Evolutionary conservation across 257 asterid species (phyloP), one percentile per base, ranked within the genome.

Genomic region (Ilex aquifolium): DNA sequence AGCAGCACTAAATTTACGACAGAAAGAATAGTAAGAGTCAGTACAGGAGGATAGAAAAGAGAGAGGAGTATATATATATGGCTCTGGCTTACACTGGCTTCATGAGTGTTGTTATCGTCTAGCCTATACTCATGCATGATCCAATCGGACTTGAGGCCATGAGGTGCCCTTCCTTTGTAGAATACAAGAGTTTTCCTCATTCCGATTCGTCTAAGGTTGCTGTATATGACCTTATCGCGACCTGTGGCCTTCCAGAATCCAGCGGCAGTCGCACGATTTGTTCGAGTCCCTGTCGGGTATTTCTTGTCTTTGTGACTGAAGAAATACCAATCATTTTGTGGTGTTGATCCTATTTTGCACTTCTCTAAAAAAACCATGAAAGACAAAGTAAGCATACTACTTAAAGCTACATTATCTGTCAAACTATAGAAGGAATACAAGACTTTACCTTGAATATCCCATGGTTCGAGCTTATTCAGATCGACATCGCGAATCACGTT

Each of bases 241-340:
- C 77, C 77, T 6, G 73, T 66, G 16, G 77, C 77, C 68, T 72
- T 72, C 77, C 77, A 72, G 40, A 72, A 72, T 0, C 77, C 77
- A 0, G 69, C 77, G 2, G 65, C 56, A 5, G 77, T 72, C 10
- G 77, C 77, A 9, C 77, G 58, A 60, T 72, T 72, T 0, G 73
- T 72, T 5, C 77, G 51, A 7, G 72, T 72, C 53, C 69, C 69
- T 7, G 69, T 42, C 7, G 69, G 69, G 13, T 65, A 71, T n/a
- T 71, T 71, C 71, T 57, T 71, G 63, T 71, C 76, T 29, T 71
- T 71, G 57, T 71, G 76, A 29, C 76, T 71, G 66, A 71, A 71
- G 40, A 71, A 71, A 50, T 71, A 71, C 71, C 71, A 71, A 7
- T 71, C 76, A 7, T 30, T 65, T 40, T 72, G 72, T 15, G 63